A percentile compares a stretch with the other conserved stretches of the same genome.
phyloP scores from a whole-genome alignment of 2,329 filamentous ascomycete species.

The Phialemonium atrogriseum region DNA sequence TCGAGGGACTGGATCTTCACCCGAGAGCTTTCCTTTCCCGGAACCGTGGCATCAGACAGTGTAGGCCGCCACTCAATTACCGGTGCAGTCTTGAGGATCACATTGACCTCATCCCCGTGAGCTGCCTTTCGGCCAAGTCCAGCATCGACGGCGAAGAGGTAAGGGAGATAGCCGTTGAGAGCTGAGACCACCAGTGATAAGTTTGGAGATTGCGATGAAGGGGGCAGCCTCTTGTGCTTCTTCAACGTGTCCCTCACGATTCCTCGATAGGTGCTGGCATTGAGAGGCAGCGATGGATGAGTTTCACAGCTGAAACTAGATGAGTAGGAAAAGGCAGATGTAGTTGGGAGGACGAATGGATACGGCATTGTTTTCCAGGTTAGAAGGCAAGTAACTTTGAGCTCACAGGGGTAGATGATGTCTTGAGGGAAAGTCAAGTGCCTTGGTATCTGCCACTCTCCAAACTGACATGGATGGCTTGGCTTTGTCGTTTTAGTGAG shows the following conservation, averaged over 20 bases:
- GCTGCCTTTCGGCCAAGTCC: slow-evolving; percentile 52
- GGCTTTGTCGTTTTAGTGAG: too few species aligned
- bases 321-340: slow-evolving; percentile 77
- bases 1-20: slow-evolving; percentile 66
- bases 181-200: slow-evolving; percentile 62
- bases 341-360: slow-evolving; percentile 81
- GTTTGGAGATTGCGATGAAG: slow-evolving; percentile 60
- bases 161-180: slow-evolving; percentile 73
- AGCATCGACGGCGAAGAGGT: slow-evolving; percentile 68
- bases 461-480: too few species aligned
- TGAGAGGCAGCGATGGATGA: slow-evolving; percentile 81
- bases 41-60: slow-evolving; percentile 56
- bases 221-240: slow-evolving; percentile 77
- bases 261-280: slow-evolving; percentile 74
- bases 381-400: too few species aligned
- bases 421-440: too few species aligned
- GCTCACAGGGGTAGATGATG: too few species aligned
- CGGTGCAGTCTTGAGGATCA: slow-evolving; percentile 52
- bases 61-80: slow-evolving; percentile 81
- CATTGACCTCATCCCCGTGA: slow-evolving; percentile 52
- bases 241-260: slow-evolving; percentile 79
- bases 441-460: too few species aligned
- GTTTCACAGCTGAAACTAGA: slow-evolving; percentile 68
- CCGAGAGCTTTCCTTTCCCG: slow-evolving; percentile 49
- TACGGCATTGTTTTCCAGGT: slow-evolving; percentile 76